Evolutionary conservation across 2,329 filamentous ascomycete genomes (phyloP).

Genomic region (Penicillium sp.): DNA sequence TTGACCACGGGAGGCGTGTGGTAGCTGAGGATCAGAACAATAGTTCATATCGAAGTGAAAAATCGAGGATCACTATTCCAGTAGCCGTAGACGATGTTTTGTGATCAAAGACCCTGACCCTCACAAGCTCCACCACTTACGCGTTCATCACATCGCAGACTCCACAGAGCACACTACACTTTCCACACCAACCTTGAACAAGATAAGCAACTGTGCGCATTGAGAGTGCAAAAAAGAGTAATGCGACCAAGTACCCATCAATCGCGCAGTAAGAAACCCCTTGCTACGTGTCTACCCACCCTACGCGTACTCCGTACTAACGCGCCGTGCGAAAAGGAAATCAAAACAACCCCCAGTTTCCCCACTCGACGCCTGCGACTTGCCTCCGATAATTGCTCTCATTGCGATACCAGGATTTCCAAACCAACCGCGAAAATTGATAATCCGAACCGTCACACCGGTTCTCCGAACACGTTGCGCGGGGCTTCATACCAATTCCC

Average conservation of each 20-base stretch:
- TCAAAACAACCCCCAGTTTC: conserved; percentile 21
- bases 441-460: not conserved
- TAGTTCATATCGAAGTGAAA: too few species aligned
- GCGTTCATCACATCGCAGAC: conserved; percentile 3
- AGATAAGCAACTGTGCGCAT: not conserved
- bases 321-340: conserved; percentile 21
- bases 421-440: not conserved
- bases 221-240: not conserved
- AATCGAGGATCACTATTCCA: too few species aligned
- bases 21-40: too few species aligned
- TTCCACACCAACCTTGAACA: not conserved
- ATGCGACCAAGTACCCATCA: not conserved
- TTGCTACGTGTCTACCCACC: not conserved
- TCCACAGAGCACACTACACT: not conserved
- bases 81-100: too few species aligned
- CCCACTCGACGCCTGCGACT: conserved; percentile 1
- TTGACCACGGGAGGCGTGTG: too few species aligned
- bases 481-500: conserved; percentile 18
- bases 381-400: not conserved
- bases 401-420: not conserved
- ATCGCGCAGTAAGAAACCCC: not conserved
- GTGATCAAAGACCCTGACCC: not conserved
- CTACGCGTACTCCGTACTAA: conserved; percentile 12
- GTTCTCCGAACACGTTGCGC: conserved; percentile 1
- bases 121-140: not conserved